These are phyloP conservation scores for Amanita exitialis DNA, from an alignment of 768 basidiomycete genomes.

Conservation along the genomic window DNA sequence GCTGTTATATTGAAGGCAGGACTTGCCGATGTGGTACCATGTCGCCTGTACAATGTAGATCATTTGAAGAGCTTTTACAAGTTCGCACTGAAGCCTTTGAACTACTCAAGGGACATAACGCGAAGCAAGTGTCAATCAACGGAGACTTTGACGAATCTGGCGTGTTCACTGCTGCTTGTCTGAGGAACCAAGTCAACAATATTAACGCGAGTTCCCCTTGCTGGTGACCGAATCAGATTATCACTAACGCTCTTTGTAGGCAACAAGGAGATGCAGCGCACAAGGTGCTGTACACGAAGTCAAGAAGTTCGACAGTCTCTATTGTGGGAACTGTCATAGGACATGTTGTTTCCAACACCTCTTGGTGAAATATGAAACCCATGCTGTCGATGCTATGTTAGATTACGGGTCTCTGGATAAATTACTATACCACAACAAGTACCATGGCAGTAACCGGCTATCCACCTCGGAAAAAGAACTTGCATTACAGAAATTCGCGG, in stretches of 20 bases:
- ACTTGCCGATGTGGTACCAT: conserved; percentile 55
- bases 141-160: neutral
- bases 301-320: neutral
- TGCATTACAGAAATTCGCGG: neutral
- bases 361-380: neutral
- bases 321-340: neutral
- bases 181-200: neutral
- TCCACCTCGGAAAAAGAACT: neutral
- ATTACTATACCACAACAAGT: neutral
- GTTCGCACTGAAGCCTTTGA: conserved; percentile 9
- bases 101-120: conserved; percentile 2
- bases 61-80: conserved; percentile 34
- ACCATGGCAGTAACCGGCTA: neutral
- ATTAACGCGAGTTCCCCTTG: neutral
- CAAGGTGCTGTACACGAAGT: neutral
- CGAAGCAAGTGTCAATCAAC: neutral
- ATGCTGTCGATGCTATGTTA: conserved; percentile 7
- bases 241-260: neutral
- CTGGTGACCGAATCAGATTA: neutral
- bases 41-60: conserved; percentile 48
- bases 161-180: conserved; percentile 1
- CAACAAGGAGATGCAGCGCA: neutral
- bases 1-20: conserved; percentile 72
- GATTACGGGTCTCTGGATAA: neutral
- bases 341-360: conserved; percentile 2